These are phyloP conservation scores for Chamaenerion angustifolium DNA, from an alignment of 345 rosid genomes.

Conservation along the genomic window DNA sequence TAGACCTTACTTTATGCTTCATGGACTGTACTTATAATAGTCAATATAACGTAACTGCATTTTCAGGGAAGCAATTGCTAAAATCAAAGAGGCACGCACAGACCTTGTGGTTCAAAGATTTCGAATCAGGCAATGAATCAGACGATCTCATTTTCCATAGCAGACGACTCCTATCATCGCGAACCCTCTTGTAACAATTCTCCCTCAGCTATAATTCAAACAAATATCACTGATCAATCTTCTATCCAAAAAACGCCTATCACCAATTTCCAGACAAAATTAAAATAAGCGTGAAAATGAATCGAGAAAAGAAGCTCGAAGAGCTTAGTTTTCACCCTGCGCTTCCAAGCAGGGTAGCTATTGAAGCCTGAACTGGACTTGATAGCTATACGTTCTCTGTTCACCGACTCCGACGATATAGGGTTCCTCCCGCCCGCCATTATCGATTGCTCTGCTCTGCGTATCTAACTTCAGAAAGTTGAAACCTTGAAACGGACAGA, in stretches of 20 bases:
- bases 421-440: no score
- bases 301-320: not conserved
- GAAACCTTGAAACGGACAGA: not conserved
- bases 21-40: no score
- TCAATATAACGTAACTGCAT: no score
- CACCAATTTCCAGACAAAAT: not conserved
- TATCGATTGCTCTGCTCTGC: no score
- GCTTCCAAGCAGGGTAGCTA: constrained; percentile 36
- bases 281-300: not conserved
- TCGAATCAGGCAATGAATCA: constrained; percentile 25
- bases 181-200: constrained; percentile 57
- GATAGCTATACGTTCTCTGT: constrained; percentile 10
- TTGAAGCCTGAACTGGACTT: constrained; percentile 32
- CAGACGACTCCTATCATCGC: constrained; percentile 56
- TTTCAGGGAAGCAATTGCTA: no score
- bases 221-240: constrained; percentile 3
- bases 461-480: not conserved
- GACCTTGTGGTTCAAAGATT: constrained; percentile 39
- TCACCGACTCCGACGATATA: not conserved
- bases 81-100: not conserved
- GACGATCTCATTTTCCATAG: constrained; percentile 73
- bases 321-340: constrained; percentile 30
- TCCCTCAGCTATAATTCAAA: constrained; percentile 45
- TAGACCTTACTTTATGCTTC: no score
- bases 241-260: constrained; percentile 1